Evolutionary conservation across 208 protist species (phyloP).

Genomic region (Polymyxa betae): DNA sequence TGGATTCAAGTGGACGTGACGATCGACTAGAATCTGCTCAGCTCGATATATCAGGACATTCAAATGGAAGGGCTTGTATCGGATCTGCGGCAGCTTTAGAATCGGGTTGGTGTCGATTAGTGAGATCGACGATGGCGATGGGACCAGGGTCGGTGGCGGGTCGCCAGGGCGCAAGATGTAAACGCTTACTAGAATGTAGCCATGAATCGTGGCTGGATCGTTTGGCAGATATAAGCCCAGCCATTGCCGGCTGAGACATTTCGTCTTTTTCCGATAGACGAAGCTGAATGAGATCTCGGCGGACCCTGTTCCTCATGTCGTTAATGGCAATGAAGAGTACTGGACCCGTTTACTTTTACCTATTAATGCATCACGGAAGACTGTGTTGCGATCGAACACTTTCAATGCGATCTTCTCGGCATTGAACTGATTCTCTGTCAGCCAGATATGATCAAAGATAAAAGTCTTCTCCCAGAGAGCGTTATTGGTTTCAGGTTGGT

Average conservation of each 20-base stretch:
- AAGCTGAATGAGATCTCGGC: constrained; percentile 9
- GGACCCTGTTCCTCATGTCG: neutral
- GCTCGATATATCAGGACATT: neutral
- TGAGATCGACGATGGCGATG: neutral
- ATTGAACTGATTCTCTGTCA: neutral
- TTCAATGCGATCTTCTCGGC: neutral
- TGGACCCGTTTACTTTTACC: neutral
- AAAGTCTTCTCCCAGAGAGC: constrained; percentile 7
- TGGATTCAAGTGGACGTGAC: neutral
- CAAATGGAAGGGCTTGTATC: neutral
- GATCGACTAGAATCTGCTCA: neutral
- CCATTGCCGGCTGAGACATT: neutral
- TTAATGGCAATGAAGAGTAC: neutral
- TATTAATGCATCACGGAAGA: neutral
- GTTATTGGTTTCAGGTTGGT: neutral
- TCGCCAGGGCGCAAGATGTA: neutral
- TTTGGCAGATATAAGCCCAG: neutral
- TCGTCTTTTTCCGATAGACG: neutral
- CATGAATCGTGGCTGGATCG: neutral
- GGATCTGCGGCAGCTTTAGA: neutral
- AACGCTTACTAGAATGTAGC: neutral
- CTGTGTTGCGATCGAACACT: neutral
- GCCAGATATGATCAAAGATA: neutral
- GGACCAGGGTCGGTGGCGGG: neutral
- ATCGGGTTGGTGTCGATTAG: neutral